Conservation (phyloP, 202 grass and related monocot genomes). For the Schoenoplectus triqueter region DNA sequence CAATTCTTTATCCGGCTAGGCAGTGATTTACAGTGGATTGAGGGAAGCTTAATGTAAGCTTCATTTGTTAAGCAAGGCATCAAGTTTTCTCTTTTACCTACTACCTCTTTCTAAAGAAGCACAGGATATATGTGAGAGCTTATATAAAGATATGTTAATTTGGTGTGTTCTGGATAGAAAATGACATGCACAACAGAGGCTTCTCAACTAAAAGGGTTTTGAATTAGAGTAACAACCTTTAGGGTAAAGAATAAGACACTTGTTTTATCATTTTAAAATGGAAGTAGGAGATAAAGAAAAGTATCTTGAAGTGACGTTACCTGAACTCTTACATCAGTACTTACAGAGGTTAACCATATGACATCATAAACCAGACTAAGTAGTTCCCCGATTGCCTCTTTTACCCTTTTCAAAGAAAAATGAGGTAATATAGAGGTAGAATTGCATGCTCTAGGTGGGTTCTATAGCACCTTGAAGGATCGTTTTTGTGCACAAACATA, state of each 20-base stretch:
- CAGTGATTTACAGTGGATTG: constrained; percentile 58
- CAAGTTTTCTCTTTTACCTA: constrained; percentile 3
- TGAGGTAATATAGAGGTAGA: neutral
- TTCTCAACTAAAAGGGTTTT: constrained; percentile 51
- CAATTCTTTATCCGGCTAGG: constrained; percentile 66
- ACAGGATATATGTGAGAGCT: neutral
- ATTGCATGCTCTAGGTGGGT: neutral
- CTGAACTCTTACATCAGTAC: constrained; percentile 18
- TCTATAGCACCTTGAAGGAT: neutral
- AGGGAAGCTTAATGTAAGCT: constrained; percentile 46
- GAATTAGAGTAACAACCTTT: constrained; percentile 55
- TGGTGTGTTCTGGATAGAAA: constrained; percentile 45
- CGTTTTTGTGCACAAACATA: neutral
- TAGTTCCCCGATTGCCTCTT: neutral
- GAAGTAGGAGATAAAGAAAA: constrained; percentile 19
- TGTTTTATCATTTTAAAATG: constrained; percentile 19
- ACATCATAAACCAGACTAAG: neutral
- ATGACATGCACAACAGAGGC: constrained; percentile 72
- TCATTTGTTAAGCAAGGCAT: constrained; percentile 73
- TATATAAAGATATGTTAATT: constrained; percentile 54
- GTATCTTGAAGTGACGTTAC: neutral
- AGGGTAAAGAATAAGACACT: constrained; percentile 69
- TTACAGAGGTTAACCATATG: constrained; percentile 18
- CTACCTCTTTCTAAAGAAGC: constrained; percentile 19
- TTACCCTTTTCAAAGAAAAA: neutral